Conservation (phyloP, 768 basidiomycete species). For the Russula sp. region DNA sequence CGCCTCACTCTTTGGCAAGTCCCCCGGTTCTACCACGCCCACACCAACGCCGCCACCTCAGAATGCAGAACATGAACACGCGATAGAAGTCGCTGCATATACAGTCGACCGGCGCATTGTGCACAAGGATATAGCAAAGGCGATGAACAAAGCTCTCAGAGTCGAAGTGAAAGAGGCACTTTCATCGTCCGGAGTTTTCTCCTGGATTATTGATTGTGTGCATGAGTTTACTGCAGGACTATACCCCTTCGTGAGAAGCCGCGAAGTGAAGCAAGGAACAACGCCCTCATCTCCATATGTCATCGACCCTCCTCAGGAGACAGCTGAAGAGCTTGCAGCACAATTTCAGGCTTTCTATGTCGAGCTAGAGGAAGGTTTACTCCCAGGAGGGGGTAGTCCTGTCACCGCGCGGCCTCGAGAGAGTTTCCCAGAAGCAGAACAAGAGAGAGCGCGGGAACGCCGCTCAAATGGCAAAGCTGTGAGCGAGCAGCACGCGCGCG, state of each 20-base stretch:
- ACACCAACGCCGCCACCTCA: constrained; percentile 14
- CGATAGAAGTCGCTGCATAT: constrained; percentile 53
- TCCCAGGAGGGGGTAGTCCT: constrained; percentile 33
- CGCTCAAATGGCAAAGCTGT: constrained; percentile 25
- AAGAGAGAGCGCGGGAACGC: constrained; percentile 15
- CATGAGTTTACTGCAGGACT: constrained; percentile 46
- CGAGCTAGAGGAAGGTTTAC: constrained; percentile 56
- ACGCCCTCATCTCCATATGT: constrained; percentile 27
- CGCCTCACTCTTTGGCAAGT: constrained; percentile 22
- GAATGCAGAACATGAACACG: constrained; percentile 28
- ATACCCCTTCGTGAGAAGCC: constrained; percentile 47
- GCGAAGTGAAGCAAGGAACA: constrained; percentile 5
- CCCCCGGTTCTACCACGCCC: constrained; percentile 15
- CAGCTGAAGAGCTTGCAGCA: constrained; percentile 44
- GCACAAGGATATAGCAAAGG: constrained; percentile 45
- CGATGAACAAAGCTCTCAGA: constrained; percentile 46
- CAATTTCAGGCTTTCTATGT: constrained; percentile 67
- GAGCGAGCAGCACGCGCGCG: constrained; percentile 36
- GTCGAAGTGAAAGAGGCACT: constrained; percentile 45
- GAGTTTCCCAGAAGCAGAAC: constrained; percentile 20
- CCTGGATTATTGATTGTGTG: constrained; percentile 58
- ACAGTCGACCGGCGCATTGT: constrained; percentile 48
- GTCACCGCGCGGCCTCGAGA: constrained; percentile 25
- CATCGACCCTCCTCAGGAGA: constrained; percentile 39
- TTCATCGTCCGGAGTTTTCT: constrained; percentile 35